Evolutionary conservation across 345 rosid genomes (phyloP).

Genomic region (Moricandia moricandioides): DNA sequence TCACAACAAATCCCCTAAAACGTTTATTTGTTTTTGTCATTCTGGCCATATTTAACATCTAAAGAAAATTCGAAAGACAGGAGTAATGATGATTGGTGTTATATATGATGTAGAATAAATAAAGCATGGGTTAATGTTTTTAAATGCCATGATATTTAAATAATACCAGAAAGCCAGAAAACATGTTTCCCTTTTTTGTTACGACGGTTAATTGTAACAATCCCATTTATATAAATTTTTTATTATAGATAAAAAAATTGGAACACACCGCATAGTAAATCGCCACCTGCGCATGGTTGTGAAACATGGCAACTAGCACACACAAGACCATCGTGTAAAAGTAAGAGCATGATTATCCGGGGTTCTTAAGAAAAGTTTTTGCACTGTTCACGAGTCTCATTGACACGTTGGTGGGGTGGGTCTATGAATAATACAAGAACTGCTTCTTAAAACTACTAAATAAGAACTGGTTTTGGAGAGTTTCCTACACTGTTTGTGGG

Average conservation of each 20-base stretch:
- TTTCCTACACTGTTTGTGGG: too few species aligned
- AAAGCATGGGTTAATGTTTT: not conserved
- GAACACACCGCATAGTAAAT: not conserved
- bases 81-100: not conserved
- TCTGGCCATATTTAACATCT: not conserved
- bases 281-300: not conserved
- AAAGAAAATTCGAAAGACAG: not conserved
- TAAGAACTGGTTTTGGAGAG: too few species aligned
- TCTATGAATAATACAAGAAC: too few species aligned
- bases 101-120: not conserved
- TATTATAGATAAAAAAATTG: not conserved
- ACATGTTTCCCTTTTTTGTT: not conserved
- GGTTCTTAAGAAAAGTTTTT: too few species aligned
- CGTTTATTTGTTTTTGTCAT: not conserved
- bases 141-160: not conserved
- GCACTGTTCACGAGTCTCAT: too few species aligned
- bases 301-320: not conserved
- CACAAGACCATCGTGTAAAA: not conserved
- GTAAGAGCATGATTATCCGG: too few species aligned
- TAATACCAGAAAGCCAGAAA: not conserved
- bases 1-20: not conserved
- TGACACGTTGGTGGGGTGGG: too few species aligned
- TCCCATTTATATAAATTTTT: not conserved
- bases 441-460: too few species aligned
- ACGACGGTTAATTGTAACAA: not conserved